These are phyloP conservation scores for Magnolia kwangsiensis DNA, from an alignment of 164 flowering plant genomes.

Conservation along the genomic window DNA sequence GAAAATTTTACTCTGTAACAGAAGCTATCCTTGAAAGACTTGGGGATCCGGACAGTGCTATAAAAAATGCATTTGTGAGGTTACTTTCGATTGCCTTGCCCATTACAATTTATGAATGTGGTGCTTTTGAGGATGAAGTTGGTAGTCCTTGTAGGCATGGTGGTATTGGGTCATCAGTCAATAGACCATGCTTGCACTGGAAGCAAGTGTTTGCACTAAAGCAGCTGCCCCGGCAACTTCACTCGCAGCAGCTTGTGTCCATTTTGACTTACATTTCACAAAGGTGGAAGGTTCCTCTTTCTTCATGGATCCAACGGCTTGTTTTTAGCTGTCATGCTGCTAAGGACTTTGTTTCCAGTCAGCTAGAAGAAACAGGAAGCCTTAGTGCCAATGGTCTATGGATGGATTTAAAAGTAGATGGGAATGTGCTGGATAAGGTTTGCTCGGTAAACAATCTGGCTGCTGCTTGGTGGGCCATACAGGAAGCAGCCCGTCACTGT, in stretches of 20 bases:
- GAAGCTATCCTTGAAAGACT: constrained; percentile 74
- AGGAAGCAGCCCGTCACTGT: constrained; percentile 93
- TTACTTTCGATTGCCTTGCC: constrained; percentile 64
- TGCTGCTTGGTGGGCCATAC: constrained; percentile 92
- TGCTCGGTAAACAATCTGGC: constrained; percentile 72
- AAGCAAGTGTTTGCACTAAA: constrained; percentile 75
- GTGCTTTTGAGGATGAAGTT: constrained; percentile 43
- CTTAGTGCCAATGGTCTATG: constrained; percentile 32
- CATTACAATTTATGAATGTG: constrained; percentile 50
- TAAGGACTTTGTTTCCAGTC: constrained; percentile 38
- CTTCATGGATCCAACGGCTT: constrained; percentile 88
- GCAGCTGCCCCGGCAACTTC: constrained; percentile 66
- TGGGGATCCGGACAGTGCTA: constrained; percentile 70
- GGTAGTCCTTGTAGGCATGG: constrained; percentile 24
- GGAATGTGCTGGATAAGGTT: constrained; percentile 54
- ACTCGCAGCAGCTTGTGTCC: constrained; percentile 84
- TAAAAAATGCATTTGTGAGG: constrained; percentile 51
- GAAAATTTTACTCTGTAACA: constrained; percentile 45
- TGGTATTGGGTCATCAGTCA: constrained; percentile 23
- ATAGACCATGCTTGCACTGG: constrained; percentile 63
- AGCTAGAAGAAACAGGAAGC: constrained; percentile 45
- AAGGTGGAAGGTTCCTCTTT: constrained; percentile 90
- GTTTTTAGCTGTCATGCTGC: constrained; percentile 45
- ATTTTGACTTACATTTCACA: constrained; percentile 84
- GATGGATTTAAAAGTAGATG: constrained; percentile 53